Conservation (phyloP, 2,329 filamentous ascomycete genomes). For the Aspergillus unguis region DNA sequence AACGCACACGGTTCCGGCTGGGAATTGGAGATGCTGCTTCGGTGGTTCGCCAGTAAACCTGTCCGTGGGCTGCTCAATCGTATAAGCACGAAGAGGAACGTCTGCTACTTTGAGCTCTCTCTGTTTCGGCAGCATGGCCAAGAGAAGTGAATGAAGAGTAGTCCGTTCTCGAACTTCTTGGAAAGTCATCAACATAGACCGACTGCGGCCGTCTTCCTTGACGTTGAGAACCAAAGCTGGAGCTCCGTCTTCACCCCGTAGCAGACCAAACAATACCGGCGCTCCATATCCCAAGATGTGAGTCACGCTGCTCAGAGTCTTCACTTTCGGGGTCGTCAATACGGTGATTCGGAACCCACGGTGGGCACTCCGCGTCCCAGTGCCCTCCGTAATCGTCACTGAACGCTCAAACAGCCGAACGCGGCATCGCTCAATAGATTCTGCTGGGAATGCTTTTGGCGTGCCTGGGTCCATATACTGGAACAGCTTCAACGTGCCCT, state of each 20-base stretch:
- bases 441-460: slow-evolving; percentile 72
- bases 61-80: slow-evolving; percentile 53
- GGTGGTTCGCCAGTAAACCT: slow-evolving; percentile 24
- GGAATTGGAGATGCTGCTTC: slow-evolving; percentile 36
- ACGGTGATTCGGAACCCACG: slow-evolving; percentile 75
- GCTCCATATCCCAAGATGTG: slow-evolving; percentile 63
- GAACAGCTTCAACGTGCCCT: slow-evolving; percentile 67
- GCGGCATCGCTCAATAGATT: slow-evolving; percentile 68
- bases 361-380: slow-evolving; percentile 69
- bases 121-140: slow-evolving; percentile 65
- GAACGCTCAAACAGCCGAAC: slow-evolving; percentile 72
- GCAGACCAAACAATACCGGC: slow-evolving; percentile 74
- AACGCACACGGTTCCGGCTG: slow-evolving; percentile 46
- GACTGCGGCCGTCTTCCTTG: slow-evolving; percentile 62
- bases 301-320: slow-evolving; percentile 72
- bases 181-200: slow-evolving; percentile 75
- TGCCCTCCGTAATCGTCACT: slow-evolving; percentile 66
- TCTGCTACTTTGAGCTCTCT: slow-evolving; percentile 71
- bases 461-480: slow-evolving; percentile 75
- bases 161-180: slow-evolving; percentile 67
- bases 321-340: slow-evolving; percentile 71
- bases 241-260: slow-evolving; percentile 66
- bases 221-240: slow-evolving; percentile 70
- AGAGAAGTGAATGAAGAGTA: slow-evolving; percentile 68
- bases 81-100: slow-evolving; percentile 62